Base-by-base conservation (phyloP, 164 flowering plant species). In the Vitis amurensis region DNA sequence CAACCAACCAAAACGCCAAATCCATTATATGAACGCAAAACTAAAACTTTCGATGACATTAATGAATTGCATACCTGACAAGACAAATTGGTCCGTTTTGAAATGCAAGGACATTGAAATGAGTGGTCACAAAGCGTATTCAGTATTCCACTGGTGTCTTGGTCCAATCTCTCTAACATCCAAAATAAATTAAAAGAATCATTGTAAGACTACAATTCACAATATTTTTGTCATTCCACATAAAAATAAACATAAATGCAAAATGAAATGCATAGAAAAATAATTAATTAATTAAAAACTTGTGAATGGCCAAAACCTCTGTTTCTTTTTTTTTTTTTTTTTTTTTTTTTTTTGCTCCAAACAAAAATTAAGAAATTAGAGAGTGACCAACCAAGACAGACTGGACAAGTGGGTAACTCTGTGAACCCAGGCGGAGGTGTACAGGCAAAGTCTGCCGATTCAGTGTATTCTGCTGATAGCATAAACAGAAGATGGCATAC, bases 81-180 rank as follows among this genome's bases (percentile, higher is more conserved):
- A 67, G 98, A 93, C 68, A 92, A 82, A 71, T 87, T 82, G 2
- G 91, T 88, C 99, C 98, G 91, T 61, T 88, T 92, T 48, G 94
- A 88, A 72, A 84, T 84, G 78, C 98, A 96, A 9, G 94, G 83
- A 73, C 99, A 93, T 12, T 87, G 97, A 77, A 90, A 96, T 8
- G 97, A 96, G 79, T 93, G 99, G 70, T 96, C 98, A 72, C 98
- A 96, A 14, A 79, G 78, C 4, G 99, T 89, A 64, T 80, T 83
- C 65, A 84, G 79, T 57, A 96, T 88, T 65, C 98, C 99, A 80
- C 96, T 91, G 12, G 92, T 88, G 73, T 92, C 99, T 66, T 92
- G 94, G 75, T 96, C 98, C 85, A 96, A 78, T 74, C 98, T 86
- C 84, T 96, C 99, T 96, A 70, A 56, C 13, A 67, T 19, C 48